phyloP scores from a whole-genome alignment of 192 early-diverging fungal species.

The Neocallimastix lanati region DNA sequence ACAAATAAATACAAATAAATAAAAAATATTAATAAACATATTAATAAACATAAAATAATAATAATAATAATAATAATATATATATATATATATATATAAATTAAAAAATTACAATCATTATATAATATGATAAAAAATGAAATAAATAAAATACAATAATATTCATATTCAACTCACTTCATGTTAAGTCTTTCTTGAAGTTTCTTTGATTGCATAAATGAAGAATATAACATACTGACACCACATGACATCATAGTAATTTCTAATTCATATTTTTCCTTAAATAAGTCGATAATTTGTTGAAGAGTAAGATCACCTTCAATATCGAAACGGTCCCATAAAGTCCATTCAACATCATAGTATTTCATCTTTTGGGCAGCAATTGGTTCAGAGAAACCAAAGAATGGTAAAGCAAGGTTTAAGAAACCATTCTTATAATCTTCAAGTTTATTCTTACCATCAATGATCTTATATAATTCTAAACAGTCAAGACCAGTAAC shows the following conservation, averaged over 20 bases:
- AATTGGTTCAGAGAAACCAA: constrained; percentile 98
- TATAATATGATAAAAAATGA: too few relatives aligned
- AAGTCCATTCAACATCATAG: constrained; percentile 63
- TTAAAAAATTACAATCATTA: too few relatives aligned
- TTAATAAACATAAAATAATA: too few relatives aligned
- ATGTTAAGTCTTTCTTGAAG: constrained; percentile 55
- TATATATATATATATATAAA: too few relatives aligned
- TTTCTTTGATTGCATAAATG: constrained; percentile 77
- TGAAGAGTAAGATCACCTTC: constrained; percentile 67
- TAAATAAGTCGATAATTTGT: constrained; percentile 73
- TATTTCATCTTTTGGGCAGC: constrained; percentile 61
- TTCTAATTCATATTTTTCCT: constrained; percentile 62
- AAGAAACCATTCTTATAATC: constrained; percentile 99
- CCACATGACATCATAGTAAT: constrained; percentile 84
- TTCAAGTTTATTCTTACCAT: constrained; percentile 59
- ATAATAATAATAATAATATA: too few relatives aligned
- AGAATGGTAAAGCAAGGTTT: constrained; percentile 94
- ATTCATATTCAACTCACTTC: constrained; percentile 27
- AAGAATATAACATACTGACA: constrained; percentile 80
- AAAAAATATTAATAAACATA: too few relatives aligned
- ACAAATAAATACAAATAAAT: too few relatives aligned
- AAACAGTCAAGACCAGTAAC: constrained; percentile 57
- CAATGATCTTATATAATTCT: constrained; percentile 88
- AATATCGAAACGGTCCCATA: constrained; percentile 93
- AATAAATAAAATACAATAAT: too few relatives aligned